Conservation (phyloP, 345 rosid genomes). For the Bruguiera parviflora region DNA sequence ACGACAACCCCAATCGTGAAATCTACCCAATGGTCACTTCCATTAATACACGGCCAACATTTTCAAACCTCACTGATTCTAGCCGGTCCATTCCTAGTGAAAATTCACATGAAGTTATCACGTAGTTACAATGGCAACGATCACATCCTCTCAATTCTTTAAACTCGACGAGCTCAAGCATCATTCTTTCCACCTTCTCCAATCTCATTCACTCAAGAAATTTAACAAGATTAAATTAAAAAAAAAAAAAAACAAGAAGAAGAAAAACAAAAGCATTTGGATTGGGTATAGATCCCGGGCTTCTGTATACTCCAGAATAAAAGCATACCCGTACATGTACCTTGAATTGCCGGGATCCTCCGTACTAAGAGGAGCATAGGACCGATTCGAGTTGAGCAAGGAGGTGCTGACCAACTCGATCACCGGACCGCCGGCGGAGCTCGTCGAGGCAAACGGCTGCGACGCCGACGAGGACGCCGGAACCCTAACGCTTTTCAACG, state of each 20-base stretch:
- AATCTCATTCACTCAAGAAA: no score
- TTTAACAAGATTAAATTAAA: no score
- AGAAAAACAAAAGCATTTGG: no score
- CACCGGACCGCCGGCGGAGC: slow-evolving; percentile 61
- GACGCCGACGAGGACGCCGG: slow-evolving; percentile 39
- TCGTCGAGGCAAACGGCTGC: slow-evolving; percentile 19
- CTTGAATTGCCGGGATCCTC: slow-evolving; percentile 86
- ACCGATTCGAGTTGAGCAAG: slow-evolving; percentile 56
- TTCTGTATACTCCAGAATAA: neutral
- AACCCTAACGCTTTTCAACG: slow-evolving; percentile 82
- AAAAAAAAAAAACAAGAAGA: no score
- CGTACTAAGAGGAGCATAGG: slow-evolving; percentile 83
- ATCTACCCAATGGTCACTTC: no score
- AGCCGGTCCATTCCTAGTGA: neutral
- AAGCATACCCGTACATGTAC: neutral
- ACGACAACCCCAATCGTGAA: neutral
- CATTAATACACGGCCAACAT: neutral
- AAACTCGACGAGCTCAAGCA: slow-evolving; percentile 2
- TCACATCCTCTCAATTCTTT: neutral
- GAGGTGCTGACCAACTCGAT: slow-evolving; percentile 86
- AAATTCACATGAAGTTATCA: neutral
- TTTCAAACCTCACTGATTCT: neutral
- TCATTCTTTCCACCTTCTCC: neutral
- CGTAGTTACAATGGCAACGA: no score
- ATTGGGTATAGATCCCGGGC: no score